Percentiles rank a stretch among this genome's conserved stretches.
phyloP scores from a whole-genome alignment of 306 rosid genomes.

The Vicia sativa region DNA sequence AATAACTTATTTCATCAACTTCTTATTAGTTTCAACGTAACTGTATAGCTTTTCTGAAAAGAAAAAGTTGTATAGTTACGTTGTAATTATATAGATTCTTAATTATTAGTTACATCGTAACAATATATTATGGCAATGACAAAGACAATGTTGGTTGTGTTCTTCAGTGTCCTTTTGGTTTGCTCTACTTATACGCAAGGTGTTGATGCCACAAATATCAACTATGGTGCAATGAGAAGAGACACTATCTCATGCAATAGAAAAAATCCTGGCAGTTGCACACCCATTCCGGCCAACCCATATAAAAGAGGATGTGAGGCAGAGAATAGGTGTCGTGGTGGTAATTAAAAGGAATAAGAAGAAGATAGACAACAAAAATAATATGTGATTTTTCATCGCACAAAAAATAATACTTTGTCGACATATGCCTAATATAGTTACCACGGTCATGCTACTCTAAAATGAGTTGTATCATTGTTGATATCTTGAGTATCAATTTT shows the following conservation, averaged over 20 bases:
- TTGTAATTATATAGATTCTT: no score
- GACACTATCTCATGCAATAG: conserved; percentile 12
- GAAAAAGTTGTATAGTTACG: no score
- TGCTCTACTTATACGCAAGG: background rate
- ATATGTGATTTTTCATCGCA: no score
- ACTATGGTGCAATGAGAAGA: background rate
- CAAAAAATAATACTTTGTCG: no score
- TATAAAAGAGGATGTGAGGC: conserved; percentile 1
- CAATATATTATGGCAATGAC: conserved; percentile 19
- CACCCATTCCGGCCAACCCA: background rate
- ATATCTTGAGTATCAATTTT: background rate
- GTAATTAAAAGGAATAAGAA: background rate
- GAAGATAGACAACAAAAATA: no score
- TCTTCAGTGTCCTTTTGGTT: conserved; percentile 8
- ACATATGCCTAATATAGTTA: background rate
- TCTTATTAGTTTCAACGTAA: background rate
- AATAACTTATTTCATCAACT: background rate
- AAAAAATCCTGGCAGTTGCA: background rate
- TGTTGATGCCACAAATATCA: rapidly evolving
- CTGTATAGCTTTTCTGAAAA: background rate
- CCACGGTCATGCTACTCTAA: background rate
- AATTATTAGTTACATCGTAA: background rate
- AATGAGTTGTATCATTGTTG: background rate
- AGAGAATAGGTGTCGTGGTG: background rate
- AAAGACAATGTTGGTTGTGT: background rate